Evolutionary conservation across 192 early-diverging fungal species (phyloP).

Genomic region (Entophlyctis helioformis): DNA sequence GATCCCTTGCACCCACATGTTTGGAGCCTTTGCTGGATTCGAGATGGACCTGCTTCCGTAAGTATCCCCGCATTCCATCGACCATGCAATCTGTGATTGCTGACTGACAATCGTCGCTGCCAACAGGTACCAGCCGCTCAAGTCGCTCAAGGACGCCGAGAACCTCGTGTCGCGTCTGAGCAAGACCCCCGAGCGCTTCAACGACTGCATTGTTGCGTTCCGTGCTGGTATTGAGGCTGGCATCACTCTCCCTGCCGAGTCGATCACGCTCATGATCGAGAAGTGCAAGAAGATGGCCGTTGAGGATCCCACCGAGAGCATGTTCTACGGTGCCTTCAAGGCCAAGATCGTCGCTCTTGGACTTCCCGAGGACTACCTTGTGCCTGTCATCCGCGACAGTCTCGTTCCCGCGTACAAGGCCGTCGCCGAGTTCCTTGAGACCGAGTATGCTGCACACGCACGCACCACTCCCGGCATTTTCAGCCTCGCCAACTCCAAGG

Average conservation of each 20-base stretch:
- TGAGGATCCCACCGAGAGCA: neutral
- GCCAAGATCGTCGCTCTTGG: constrained; percentile 2
- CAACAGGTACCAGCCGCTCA: neutral
- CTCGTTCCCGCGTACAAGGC: constrained; percentile 8
- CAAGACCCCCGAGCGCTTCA: constrained; percentile 7
- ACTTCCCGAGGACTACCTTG: constrained; percentile 11
- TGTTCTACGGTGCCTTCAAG: constrained; percentile 6
- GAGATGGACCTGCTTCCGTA: constrained; percentile 9
- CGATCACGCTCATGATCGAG: constrained; percentile 14
- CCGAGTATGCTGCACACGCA: constrained; percentile 19
- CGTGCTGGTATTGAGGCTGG: constrained; percentile 7
- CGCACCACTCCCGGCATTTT: constrained; percentile 11
- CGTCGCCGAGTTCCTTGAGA: constrained; percentile 12
- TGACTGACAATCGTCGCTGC: no score
- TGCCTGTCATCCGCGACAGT: constrained; percentile 7
- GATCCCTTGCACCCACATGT: constrained; percentile 11
- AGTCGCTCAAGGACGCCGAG: constrained; percentile 7
- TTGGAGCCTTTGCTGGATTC: neutral
- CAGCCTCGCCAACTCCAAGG: constrained; percentile 10
- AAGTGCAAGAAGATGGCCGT: constrained; percentile 4
- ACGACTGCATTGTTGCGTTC: constrained; percentile 14
- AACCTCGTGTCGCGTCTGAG: constrained; percentile 12
- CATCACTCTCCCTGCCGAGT: constrained; percentile 12
- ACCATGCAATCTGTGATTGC: no score
- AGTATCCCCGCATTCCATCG: no score